phyloP scores from a whole-genome alignment of 176 grass and related monocot species.

The Microstegium vimineum region DNA sequence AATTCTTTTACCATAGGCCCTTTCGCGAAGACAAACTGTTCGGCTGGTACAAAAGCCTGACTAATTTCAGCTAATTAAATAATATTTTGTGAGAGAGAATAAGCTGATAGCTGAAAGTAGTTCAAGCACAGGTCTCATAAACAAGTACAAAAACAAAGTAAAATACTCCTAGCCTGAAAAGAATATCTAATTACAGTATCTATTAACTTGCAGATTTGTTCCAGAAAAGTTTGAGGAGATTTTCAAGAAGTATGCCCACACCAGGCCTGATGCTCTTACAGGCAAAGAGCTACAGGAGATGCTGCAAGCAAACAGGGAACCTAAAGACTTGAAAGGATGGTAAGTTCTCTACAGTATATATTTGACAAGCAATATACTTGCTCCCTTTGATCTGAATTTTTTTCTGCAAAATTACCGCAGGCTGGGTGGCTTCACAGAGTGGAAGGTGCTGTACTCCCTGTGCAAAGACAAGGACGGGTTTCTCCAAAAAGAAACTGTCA shows the following conservation, averaged over 20 bases:
- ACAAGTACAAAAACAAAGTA: neutral
- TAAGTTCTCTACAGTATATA: slow-evolving; percentile 7
- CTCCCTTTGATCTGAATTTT: neutral
- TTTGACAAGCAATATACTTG: neutral
- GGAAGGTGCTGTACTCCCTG: slow-evolving; percentile 47
- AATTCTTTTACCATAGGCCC: neutral
- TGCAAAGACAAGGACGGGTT: slow-evolving; percentile 71
- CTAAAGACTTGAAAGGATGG: slow-evolving; percentile 59
- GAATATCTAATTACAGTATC: neutral
- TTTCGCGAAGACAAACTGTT: neutral
- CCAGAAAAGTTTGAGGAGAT: slow-evolving; percentile 74
- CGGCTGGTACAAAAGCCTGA: too few species aligned
- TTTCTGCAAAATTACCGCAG: slow-evolving; percentile 15
- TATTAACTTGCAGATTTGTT: slow-evolving; percentile 45
- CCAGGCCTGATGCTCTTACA: slow-evolving; percentile 57
- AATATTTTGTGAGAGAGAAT: too few species aligned
- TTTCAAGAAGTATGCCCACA: slow-evolving; percentile 64
- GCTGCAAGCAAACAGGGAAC: slow-evolving; percentile 53
- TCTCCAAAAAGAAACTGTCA: slow-evolving; percentile 59
- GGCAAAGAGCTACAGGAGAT: slow-evolving; percentile 51
- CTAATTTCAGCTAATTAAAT: too few species aligned
- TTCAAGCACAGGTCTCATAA: too few species aligned
- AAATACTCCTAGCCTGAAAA: neutral
- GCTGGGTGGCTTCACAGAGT: slow-evolving; percentile 52
- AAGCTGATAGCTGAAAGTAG: too few species aligned